Percentiles rank a stretch among this genome's conserved stretches.
These are phyloP conservation scores for Penicillium macrosclerotiorum DNA, from an alignment of 495 filamentous ascomycete genomes.

Conservation along the genomic window DNA sequence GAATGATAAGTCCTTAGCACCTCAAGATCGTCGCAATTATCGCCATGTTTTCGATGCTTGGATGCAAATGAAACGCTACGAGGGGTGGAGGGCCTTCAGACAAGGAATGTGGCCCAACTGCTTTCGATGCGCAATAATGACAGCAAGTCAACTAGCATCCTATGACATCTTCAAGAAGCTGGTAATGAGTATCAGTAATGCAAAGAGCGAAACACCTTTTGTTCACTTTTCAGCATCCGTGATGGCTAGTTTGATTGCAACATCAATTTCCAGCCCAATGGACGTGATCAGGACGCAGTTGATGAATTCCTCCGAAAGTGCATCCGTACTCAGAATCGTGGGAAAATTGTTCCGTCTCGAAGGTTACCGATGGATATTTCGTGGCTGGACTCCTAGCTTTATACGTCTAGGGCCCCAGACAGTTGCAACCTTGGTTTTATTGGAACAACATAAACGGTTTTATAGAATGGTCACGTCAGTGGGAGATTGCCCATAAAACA, in stretches of 20 bases:
- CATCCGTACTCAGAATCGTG: constrained; percentile 13
- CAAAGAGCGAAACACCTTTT: constrained; percentile 55
- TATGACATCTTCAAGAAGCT: constrained; percentile 84
- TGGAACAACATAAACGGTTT: constrained; percentile 74
- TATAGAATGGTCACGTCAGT: neutral
- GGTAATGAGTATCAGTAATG: constrained; percentile 8
- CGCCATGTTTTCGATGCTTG: constrained; percentile 77
- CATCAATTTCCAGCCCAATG: constrained; percentile 84
- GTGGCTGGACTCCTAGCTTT: constrained; percentile 89
- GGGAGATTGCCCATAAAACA: neutral
- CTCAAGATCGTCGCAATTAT: constrained; percentile 70
- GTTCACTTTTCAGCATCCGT: constrained; percentile 79
- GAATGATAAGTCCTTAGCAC: constrained; percentile 74
- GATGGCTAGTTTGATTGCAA: constrained; percentile 79
- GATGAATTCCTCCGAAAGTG: constrained; percentile 49
- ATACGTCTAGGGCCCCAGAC: constrained; percentile 80
- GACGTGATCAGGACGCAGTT: constrained; percentile 90
- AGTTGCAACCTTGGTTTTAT: constrained; percentile 78
- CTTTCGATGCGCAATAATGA: constrained; percentile 81
- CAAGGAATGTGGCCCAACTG: constrained; percentile 83
- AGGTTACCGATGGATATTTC: constrained; percentile 71
- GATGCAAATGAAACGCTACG: constrained; percentile 69
- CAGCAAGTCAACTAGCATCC: constrained; percentile 74
- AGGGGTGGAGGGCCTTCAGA: constrained; percentile 64
- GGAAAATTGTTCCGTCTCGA: constrained; percentile 14